A percentile compares a stretch with the other conserved stretches of the same genome.
Conservation (phyloP, 2,329 filamentous ascomycete genomes). For the Hypoxylon sp. region DNA sequence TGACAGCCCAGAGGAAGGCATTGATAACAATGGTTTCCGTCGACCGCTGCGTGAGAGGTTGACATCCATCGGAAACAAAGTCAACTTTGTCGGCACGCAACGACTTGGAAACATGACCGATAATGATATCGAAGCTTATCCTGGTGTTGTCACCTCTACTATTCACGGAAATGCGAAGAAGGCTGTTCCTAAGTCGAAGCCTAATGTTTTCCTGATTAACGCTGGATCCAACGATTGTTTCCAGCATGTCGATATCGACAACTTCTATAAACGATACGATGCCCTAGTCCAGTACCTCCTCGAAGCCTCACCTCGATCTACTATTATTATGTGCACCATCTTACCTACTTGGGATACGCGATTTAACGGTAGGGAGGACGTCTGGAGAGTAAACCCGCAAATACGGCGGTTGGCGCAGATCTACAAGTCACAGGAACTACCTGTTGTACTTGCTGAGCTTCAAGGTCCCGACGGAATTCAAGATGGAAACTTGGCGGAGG, state of each 20-base stretch:
- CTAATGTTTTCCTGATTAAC: constrained; percentile 49
- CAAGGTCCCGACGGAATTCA: constrained; percentile 46
- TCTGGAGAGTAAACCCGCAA: constrained; percentile 45
- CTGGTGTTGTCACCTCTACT: constrained; percentile 43
- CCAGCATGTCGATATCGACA: constrained; percentile 45
- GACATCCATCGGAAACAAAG: constrained; percentile 43
- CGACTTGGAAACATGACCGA: constrained; percentile 48
- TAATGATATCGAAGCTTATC: constrained; percentile 48
- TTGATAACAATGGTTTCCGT: constrained; percentile 48
- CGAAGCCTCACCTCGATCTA: constrained; percentile 44
- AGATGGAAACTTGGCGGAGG: constrained; percentile 42
- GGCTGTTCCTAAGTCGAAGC: constrained; percentile 43
- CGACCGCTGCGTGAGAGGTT: constrained; percentile 49
- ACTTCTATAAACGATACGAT: constrained; percentile 47
- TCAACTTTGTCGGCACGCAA: constrained; percentile 48
- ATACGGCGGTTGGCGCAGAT: constrained; percentile 45
- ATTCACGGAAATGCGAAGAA: constrained; percentile 44
- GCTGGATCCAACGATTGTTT: constrained; percentile 50
- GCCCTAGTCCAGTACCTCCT: constrained; percentile 46
- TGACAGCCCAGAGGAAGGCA: constrained; percentile 44
- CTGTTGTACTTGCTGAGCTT: constrained; percentile 47
- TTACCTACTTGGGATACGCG: constrained; percentile 46
- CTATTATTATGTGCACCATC: constrained; percentile 45
- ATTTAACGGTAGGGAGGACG: constrained; percentile 47
- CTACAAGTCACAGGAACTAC: constrained; percentile 43